Conservation (phyloP, 1,284 basidiomycete genomes). For the Leccinum pachyderme region DNA sequence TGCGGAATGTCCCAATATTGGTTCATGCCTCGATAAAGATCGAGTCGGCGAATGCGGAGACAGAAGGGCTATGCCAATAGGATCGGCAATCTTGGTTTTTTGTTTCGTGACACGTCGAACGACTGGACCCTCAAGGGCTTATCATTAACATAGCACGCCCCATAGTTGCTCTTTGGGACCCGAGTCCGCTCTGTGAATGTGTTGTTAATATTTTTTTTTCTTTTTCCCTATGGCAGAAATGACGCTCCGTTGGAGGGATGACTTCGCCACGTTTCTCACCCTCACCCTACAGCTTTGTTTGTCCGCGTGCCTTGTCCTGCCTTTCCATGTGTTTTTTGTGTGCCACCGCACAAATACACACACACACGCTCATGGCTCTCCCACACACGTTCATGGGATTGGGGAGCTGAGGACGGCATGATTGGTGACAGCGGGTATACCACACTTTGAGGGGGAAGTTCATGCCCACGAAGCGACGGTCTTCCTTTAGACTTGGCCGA, state of each 20-base stretch:
- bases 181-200: conserved; percentile 4
- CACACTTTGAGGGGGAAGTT: background rate
- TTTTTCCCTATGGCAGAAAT: conserved; percentile 34
- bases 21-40: background rate
- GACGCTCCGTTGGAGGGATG: conserved; percentile 17
- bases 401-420: background rate
- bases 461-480: conserved; percentile 2
- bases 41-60: conserved; percentile 5
- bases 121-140: background rate
- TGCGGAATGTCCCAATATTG: background rate
- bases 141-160: background rate
- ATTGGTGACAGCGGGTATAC: background rate
- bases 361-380: background rate
- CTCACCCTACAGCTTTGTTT: background rate
- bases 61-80: conserved; percentile 1
- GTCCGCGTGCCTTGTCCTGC: background rate
- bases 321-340: background rate
- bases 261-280: conserved; percentile 25
- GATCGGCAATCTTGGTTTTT: background rate
- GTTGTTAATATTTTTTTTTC: background rate
- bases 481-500: conserved; percentile 1
- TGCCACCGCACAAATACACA: background rate
- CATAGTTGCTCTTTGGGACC: background rate
- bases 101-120: conserved; percentile 17
- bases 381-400: conserved; percentile 14